A percentile compares a stretch with the other conserved stretches of the same genome.
phyloP scores from a whole-genome alignment of 495 filamentous ascomycete species.

The Staphylotrichum tortipilum region DNA sequence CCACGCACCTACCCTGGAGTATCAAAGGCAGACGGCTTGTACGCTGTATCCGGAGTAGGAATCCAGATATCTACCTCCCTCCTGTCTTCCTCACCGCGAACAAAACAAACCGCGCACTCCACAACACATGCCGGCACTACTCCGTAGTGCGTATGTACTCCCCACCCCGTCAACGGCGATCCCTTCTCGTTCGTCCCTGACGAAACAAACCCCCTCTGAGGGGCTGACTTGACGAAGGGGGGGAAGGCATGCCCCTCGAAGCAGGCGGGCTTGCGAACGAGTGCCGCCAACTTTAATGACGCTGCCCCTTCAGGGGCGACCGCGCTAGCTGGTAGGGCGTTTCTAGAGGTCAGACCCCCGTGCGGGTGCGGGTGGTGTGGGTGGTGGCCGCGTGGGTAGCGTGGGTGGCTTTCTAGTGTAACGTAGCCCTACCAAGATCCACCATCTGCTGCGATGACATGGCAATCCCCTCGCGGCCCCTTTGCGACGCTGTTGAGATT shows the following conservation, averaged over 20 bases:
- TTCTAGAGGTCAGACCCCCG: no score
- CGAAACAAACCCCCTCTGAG: slow-evolving; percentile 2
- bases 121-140: no score
- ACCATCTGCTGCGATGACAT: neutral
- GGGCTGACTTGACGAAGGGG: neutral
- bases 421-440: neutral
- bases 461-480: neutral
- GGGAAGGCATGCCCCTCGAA: neutral
- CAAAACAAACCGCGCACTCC: no score
- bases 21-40: no score
- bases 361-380: no score
- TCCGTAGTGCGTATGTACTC: no score
- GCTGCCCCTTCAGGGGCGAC: slow-evolving; percentile 7
- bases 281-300: neutral
- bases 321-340: neutral
- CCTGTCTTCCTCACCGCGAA: no score
- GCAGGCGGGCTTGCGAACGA: neutral
- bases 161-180: no score
- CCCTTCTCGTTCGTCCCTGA: neutral
- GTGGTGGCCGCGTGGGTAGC: no score
- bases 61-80: no score
- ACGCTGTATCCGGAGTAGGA: no score
- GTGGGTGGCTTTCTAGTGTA: neutral
- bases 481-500: slow-evolving; percentile 10
- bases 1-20: no score